Conservation (phyloP, 768 basidiomycete species). For the Suillus bovinus region DNA sequence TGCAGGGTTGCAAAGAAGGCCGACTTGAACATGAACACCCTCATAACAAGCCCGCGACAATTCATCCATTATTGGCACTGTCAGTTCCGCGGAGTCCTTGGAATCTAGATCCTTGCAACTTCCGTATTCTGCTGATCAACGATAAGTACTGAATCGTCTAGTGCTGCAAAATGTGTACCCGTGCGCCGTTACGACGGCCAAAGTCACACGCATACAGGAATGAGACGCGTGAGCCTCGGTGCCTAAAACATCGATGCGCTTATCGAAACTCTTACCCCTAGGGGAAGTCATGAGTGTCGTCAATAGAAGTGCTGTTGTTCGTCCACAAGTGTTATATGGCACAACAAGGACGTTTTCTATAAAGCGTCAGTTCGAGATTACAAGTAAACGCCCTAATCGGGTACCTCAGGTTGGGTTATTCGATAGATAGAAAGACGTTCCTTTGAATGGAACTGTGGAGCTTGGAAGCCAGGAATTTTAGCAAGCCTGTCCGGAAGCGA, state of each 20-base stretch:
- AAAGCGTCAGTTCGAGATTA: not conserved
- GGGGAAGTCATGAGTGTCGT: not conserved
- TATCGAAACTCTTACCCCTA: not conserved
- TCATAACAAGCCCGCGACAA: not conserved
- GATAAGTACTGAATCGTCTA: not conserved
- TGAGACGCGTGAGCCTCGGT: not conserved
- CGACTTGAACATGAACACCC: not conserved
- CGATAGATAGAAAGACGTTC: not conserved
- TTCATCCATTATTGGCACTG: not conserved
- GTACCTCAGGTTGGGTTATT: not conserved
- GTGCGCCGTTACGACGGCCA: not conserved
- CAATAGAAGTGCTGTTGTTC: not conserved
- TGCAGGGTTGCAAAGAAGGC: constrained; percentile 1
- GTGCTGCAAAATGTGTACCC: not conserved
- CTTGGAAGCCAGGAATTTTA: not conserved
- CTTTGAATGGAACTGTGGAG: too few species aligned
- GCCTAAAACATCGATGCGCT: not conserved
- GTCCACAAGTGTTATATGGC: not conserved
- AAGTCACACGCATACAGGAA: constrained; percentile 4
- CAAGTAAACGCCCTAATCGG: not conserved
- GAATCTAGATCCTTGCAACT: not conserved
- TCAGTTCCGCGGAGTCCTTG: constrained; percentile 2
- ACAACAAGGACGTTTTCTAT: not conserved
- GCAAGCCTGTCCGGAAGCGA: not conserved
- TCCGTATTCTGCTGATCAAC: constrained; percentile 2